Evolutionary conservation across 352 stramenopile species (phyloP), one percentile per base, ranked within the genome.

Genomic region (Globisporangium carolinianum): DNA sequence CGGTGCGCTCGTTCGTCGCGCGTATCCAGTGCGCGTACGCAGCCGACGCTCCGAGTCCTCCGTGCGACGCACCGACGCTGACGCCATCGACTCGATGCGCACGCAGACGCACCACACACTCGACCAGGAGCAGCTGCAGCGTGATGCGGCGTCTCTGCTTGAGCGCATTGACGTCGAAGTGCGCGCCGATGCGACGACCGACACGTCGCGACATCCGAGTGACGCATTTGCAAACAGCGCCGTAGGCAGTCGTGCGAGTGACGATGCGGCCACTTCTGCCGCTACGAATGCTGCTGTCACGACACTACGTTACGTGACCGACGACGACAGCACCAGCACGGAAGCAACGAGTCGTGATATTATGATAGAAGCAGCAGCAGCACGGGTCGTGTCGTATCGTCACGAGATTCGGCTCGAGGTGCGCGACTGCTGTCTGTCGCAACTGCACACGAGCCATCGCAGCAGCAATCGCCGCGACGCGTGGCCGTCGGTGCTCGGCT

Each of bases 351-450:
- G 42, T 47, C 12, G 12, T 47, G 5, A 5, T 12, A 5, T 47
- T n/a, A 14, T 6, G 7, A 11, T 47, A 47, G 42, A 5, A 47
- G 9, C 43, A 35, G 45, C 45, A 49, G 9, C n/a, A 32, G 14
- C n/a, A 49, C 39, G 7, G 45, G 32, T 2, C 14, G 15, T 42
- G 8, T 37, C 48, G 18, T 52, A 35, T 11, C 32, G 52, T 35
- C 59, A 65, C 41, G 53, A 65, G 18, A 61, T 77, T 24, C 56
- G 69, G 8, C 62, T 77, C 51, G 59, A 67, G 18, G 57, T 75
- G n/a, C 51, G 64, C 36, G 55, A 70, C 17, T 71, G 58, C 32
- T 77, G 67, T 62, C 17, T 35, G 14, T 24, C 45, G 24, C 15
- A 24, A 14, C 45, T 32, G 17, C 5, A 5, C 14, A 6, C 8